phyloP scores from a whole-genome alignment of 2,329 filamentous ascomycete species.

The Colletotrichum salicis region DNA sequence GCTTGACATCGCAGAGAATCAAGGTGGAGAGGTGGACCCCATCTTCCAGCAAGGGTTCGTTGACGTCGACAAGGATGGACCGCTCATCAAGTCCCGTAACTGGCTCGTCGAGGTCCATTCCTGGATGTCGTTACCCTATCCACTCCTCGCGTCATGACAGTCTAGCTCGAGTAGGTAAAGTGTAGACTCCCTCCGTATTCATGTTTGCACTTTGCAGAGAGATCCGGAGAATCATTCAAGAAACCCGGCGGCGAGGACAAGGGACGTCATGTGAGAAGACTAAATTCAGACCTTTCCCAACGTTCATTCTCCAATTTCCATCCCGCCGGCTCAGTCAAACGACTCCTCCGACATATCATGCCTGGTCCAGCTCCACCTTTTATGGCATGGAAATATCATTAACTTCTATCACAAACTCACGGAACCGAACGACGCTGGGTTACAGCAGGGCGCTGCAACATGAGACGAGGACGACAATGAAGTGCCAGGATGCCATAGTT shows the following conservation, averaged over 20 bases:
- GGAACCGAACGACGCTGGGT: conserved; percentile 7
- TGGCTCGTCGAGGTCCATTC: conserved; percentile 12
- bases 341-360: background rate
- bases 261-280: conserved; percentile 15
- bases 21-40: too few relatives aligned
- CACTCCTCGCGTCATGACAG: conserved; percentile 27
- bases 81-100: background rate
- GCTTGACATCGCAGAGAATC: too few relatives aligned
- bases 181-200: conserved; percentile 9
- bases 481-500: conserved; percentile 19
- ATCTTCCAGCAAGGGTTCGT: too few relatives aligned
- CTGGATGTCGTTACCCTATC: conserved; percentile 27
- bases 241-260: background rate
- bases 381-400: too few relatives aligned
- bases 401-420: background rate
- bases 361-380: background rate
- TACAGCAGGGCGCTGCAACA: conserved; percentile 12
- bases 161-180: conserved; percentile 18
- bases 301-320: background rate
- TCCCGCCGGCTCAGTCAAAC: background rate
- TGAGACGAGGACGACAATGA: conserved; percentile 21
- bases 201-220: background rate
- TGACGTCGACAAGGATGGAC: background rate
- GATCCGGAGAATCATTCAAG: background rate
- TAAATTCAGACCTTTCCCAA: background rate